Base-by-base conservation (phyloP, 495 filamentous ascomycete species). In the Tuber indicum region DNA sequence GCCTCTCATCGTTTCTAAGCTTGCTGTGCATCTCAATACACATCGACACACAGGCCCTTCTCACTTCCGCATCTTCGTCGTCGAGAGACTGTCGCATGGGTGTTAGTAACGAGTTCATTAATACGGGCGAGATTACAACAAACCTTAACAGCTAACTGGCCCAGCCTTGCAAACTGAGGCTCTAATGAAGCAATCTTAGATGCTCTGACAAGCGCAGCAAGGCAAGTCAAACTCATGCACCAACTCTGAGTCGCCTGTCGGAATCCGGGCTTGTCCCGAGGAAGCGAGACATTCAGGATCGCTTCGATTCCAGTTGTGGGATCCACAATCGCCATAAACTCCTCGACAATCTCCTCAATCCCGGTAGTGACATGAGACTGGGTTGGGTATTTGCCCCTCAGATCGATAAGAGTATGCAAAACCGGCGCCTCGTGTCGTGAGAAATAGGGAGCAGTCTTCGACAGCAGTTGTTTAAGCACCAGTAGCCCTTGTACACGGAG, bases 401-500 rank as follows among this genome's bases (percentile, higher is more conserved):
- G 73, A n/a, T 78, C 71, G 49, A 84, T 82, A 36, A 84, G 80
- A 21, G 82, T 84, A 9, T 45, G 82, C 84, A 75, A 84, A 82
- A 75, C 87, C 85, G 81, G 88, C 88, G 79, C 89, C 88, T 76
- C 92, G 88, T 73, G 92, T 89, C 44, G 87, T 85, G 72, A 96
- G 87, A 71, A 97, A 81, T 39, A 92, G 88, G 81, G 91, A 86
- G 70, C 97, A 86, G 1, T 90, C 78, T 91, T 88, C 73, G 88
- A 87, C 69, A 96, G 88, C 79, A 97, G 88, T 36, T 92, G 87
- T 75, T 93, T 92, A 78, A 97, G 89, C 2, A 94, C 94, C 3
- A 91, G 88, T 32, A 97, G 86, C 10, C 92, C 91, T 84, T 97
- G 94, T 10, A 92, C 91, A 84, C 94, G 94, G 75, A 95, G 88